A percentile compares a stretch with the other conserved stretches of the same genome.
Conservation (phyloP, 768 basidiomycete species). For the Amylocystis lapponica region DNA sequence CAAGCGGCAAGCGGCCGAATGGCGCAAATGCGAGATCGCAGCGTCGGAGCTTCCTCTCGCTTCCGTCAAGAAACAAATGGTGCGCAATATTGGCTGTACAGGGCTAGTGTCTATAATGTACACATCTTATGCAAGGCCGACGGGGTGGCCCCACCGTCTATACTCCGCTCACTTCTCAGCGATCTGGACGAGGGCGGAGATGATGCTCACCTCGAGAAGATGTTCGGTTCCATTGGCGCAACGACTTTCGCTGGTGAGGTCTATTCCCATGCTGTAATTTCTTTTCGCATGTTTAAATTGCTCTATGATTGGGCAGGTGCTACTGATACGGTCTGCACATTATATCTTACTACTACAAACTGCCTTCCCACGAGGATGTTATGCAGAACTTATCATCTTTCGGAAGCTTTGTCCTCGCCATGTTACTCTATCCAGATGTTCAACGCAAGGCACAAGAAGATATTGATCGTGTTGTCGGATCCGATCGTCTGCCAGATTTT, state of each 20-base stretch:
- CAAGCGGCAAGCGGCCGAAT: slow-evolving; percentile 8
- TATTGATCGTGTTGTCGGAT: slow-evolving; percentile 56
- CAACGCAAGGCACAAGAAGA: slow-evolving; percentile 56
- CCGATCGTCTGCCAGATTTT: slow-evolving; percentile 26
- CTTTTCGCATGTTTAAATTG: not conserved
- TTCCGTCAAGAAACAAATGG: slow-evolving; percentile 2
- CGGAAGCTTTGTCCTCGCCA: slow-evolving; percentile 57
- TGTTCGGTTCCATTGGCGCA: no score
- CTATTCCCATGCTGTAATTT: no score
- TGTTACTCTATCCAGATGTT: slow-evolving; percentile 53
- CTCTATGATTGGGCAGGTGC: not conserved
- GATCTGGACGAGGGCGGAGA: not conserved
- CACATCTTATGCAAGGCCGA: not conserved
- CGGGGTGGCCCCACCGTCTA: not conserved
- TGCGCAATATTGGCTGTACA: not conserved
- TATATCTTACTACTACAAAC: not conserved
- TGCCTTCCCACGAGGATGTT: not conserved
- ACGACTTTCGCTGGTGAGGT: no score
- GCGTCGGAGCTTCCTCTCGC: not conserved
- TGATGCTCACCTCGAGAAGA: no score
- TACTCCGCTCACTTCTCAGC: slow-evolving; percentile 1
- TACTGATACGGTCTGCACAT: slow-evolving; percentile 1
- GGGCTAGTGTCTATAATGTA: not conserved
- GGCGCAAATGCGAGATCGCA: not conserved
- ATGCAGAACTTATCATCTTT: slow-evolving; percentile 46